Base-by-base conservation (phyloP, 2,329 filamentous ascomycete genomes). In the Fusarium fujikuroi region DNA sequence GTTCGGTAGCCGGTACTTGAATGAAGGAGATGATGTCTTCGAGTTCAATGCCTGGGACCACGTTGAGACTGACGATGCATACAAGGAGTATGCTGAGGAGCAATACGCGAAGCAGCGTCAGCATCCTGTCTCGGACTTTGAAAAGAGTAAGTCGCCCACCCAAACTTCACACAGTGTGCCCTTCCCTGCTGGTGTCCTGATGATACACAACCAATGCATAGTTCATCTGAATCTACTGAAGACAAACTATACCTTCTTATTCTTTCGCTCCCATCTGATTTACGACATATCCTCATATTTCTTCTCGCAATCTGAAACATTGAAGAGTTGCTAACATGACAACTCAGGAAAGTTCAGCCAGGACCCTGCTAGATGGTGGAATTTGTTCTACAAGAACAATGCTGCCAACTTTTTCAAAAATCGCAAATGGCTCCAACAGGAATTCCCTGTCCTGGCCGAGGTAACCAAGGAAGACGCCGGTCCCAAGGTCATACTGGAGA, bases 31-130 rank as follows among this genome's bases (percentile, higher is more conserved):
- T 84, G 89, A 98, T 81, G 93, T 97, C 78, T 99, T 95, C 84
- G 93, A 97, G 82, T 97, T 96, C 89, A 99, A 99, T 83, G 96
- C 96, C 42, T 99, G 96, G 96, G 96, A 99, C 81, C 95, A 99
- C 81, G 96, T 98, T 80, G 92, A 95, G 83, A 95, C 95, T 81
- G 95, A 98, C 84, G 91, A 94, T 76, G 88, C 91, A 44, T 98
- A 97, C 87, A 92, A 92, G 79, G 90, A 93, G 79, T 97, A 96
- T 82, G 92, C 95, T 69, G 91, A 95, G 83, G 84, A 91, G 79
- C 96, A 98, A 84, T 95, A 93, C 80, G 89, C 90, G 52, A 92
- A 92, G 84, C 96, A 99, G 84, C 91, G 95, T 74, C 90, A 92
- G 77, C 88, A 92, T 70, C 95, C 95, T 63, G 96, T 98, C 56